Evolutionary conservation across 176 grass and related monocot species (phyloP).

Genomic region (Puya raimondii): DNA sequence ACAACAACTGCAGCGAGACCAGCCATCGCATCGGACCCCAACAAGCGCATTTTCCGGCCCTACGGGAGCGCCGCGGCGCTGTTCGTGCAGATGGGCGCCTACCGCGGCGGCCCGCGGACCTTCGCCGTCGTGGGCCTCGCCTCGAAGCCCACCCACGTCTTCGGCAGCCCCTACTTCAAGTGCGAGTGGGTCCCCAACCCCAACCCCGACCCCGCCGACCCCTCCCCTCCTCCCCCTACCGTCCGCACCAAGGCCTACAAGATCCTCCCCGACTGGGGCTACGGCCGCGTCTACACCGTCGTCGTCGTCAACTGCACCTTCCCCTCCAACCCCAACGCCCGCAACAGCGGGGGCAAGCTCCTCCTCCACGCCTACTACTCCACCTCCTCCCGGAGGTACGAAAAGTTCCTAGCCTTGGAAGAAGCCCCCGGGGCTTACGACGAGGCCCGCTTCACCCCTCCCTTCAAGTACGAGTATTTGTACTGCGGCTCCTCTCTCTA

Average conservation of each 20-base stretch:
- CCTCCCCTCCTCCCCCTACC: slow-evolving; percentile 26
- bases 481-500: slow-evolving; percentile 93
- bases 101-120: slow-evolving; percentile 66
- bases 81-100: slow-evolving; percentile 85
- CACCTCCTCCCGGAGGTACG: slow-evolving; percentile 51
- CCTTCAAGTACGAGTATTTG: slow-evolving; percentile 77
- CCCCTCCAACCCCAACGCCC: slow-evolving; percentile 56
- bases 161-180: slow-evolving; percentile 75
- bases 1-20: not conserved
- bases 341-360: slow-evolving; percentile 68
- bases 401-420: slow-evolving; percentile 67
- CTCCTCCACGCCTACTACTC: slow-evolving; percentile 90
- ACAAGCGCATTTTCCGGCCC: slow-evolving; percentile 53
- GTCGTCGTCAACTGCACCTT: slow-evolving; percentile 94
- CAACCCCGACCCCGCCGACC: slow-evolving; percentile 18
- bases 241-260: slow-evolving; percentile 76
- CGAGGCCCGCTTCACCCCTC: slow-evolving; percentile 34
- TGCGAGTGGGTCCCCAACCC: slow-evolving; percentile 77
- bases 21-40: slow-evolving; percentile 22
- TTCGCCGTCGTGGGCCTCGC: slow-evolving; percentile 70
- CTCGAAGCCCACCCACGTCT: slow-evolving; percentile 79
- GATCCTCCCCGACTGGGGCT: slow-evolving; percentile 92
- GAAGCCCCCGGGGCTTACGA: slow-evolving; percentile 63
- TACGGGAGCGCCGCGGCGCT: slow-evolving; percentile 75
- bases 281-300: slow-evolving; percentile 81